Evolutionary conservation across 371 early-diverging fungal genomes (phyloP), one percentile per base, ranked within the genome.

Genomic region (Lichtheimia corymbifera): DNA sequence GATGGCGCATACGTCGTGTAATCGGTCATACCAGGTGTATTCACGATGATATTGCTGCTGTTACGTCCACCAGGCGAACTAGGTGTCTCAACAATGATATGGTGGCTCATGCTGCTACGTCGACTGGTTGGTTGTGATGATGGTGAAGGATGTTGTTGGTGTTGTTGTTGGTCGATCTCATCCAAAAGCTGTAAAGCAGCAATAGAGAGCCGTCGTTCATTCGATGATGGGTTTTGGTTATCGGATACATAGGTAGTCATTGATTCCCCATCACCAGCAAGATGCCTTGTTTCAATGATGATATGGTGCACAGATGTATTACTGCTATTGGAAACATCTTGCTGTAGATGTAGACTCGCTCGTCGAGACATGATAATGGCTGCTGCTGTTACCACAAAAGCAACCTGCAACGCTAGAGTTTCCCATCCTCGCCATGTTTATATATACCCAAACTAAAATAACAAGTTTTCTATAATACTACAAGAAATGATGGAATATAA

Each of bases 281-380:
- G 24, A 15, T 59, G 52, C 14, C 59, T 50, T 13, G 59, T 41
- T 42, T 59, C 59, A 41, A 59, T 59, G 22, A 59, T 24, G 5
- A 59, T 59, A 11, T 52, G 59, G 18, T 59, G 59, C 3, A 56
- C 28, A 7, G 35, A 35, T 9, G 35, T 35, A 9, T 11, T 35
- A 35, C 35, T 35, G 35, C 35, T 35, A 35, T 35, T 35, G 35
- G 35, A 0, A 9, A 35, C 35, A 35, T 35, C 35, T 35, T 35
- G 35, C 5, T 35, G 35, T 11, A 35, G 5, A 35, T 35, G 35
- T 11, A 35, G 5, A 35, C 35, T 35, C 35, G 35, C 11, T 35
- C 35, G 5, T 35, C 35, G 35, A 35, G 35, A 35, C 35, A 35
- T 35, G 35, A 35, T 35, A 11, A 35, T 35, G 35, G 11, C 11